phyloP scores from a whole-genome alignment of 2,329 filamentous ascomycete genomes.

The Exserohilum turcica region DNA sequence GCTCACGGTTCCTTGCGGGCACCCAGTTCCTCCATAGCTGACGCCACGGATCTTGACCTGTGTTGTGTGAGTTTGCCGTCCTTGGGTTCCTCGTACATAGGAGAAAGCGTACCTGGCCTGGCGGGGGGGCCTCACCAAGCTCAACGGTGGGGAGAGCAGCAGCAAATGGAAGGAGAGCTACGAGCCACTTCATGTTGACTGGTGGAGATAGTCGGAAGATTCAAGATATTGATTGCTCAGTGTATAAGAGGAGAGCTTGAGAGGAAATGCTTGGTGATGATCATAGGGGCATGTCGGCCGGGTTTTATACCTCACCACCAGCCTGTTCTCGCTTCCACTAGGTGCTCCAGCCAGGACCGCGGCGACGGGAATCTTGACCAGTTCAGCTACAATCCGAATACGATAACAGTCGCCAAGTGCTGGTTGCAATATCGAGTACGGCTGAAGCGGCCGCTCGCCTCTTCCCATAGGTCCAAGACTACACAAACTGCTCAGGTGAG shows the following conservation, averaged over 20 bases:
- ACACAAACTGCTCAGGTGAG: slow-evolving; percentile 33
- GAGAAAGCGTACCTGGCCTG: slow-evolving; percentile 32
- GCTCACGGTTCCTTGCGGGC: slow-evolving; percentile 53
- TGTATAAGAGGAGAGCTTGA: slow-evolving; percentile 25
- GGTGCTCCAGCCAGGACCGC: slow-evolving; percentile 12
- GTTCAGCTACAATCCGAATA: slow-evolving; percentile 25
- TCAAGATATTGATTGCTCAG: slow-evolving; percentile 19
- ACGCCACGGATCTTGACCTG: slow-evolving; percentile 52
- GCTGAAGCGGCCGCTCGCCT: slow-evolving; percentile 40
- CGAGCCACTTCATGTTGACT: slow-evolving; percentile 48
- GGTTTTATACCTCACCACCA: slow-evolving; percentile 41
- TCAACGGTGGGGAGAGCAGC: slow-evolving; percentile 26
- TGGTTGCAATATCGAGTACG: slow-evolving; percentile 42
- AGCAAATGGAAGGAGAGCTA: slow-evolving; percentile 41
- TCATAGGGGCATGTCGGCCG: slow-evolving; percentile 33
- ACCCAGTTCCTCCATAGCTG: slow-evolving; percentile 56
- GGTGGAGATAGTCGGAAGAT: slow-evolving; percentile 17
- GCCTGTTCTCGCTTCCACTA: slow-evolving; percentile 16
- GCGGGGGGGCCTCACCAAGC: slow-evolving; percentile 36
- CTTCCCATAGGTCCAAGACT: slow-evolving; percentile 33
- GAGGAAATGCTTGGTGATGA: slow-evolving; percentile 39
- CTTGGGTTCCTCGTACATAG: not conserved
- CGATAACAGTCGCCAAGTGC: slow-evolving; percentile 38
- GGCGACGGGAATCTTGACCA: slow-evolving; percentile 21
- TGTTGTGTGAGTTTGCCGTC: slow-evolving; percentile 18